Percentiles rank a stretch among this genome's conserved stretches.
These are phyloP conservation scores for Wallacemonas sp. DNA, from an alignment of 208 protist genomes.

Conservation along the genomic window DNA sequence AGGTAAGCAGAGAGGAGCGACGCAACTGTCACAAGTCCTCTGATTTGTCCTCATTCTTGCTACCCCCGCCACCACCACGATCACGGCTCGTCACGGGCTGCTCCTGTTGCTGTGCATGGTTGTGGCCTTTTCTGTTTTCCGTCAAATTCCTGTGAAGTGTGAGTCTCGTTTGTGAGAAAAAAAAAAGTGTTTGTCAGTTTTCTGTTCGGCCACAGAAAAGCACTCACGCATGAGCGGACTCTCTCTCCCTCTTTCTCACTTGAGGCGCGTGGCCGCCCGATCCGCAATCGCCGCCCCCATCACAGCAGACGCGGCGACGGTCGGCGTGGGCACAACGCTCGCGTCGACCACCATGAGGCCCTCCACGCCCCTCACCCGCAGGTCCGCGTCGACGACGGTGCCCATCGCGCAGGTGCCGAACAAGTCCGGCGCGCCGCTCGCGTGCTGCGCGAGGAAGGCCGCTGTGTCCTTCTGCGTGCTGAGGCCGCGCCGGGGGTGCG, in stretches of 20 bases:
- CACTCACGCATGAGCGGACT: too few relatives aligned
- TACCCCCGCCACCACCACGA: too few relatives aligned
- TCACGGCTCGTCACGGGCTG: too few relatives aligned
- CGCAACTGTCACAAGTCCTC: too few relatives aligned
- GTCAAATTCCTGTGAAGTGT: too few relatives aligned
- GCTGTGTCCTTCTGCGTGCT: constrained; percentile 48
- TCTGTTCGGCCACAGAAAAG: background rate
- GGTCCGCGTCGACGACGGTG: constrained; percentile 49
- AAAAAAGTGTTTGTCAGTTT: too few relatives aligned
- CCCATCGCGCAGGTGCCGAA: constrained; percentile 82
- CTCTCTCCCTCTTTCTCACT: background rate
- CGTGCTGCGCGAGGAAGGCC: constrained; percentile 58
- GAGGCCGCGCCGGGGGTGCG: constrained; percentile 44
- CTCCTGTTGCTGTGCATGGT: too few relatives aligned
- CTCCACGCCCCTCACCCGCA: constrained; percentile 56
- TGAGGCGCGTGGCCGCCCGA: constrained; percentile 42
- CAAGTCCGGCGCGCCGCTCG: constrained; percentile 37
- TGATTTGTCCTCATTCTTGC: too few relatives aligned
- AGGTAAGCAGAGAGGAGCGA: too few relatives aligned
- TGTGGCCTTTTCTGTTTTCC: too few relatives aligned
- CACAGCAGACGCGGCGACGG: constrained; percentile 52
- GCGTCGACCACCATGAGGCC: constrained; percentile 66
- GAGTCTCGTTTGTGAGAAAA: too few relatives aligned
- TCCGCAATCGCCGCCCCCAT: constrained; percentile 61
- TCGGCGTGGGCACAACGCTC: constrained; percentile 77